phyloP scores from a whole-genome alignment of 306 rosid species.

The Geum urbanum region DNA sequence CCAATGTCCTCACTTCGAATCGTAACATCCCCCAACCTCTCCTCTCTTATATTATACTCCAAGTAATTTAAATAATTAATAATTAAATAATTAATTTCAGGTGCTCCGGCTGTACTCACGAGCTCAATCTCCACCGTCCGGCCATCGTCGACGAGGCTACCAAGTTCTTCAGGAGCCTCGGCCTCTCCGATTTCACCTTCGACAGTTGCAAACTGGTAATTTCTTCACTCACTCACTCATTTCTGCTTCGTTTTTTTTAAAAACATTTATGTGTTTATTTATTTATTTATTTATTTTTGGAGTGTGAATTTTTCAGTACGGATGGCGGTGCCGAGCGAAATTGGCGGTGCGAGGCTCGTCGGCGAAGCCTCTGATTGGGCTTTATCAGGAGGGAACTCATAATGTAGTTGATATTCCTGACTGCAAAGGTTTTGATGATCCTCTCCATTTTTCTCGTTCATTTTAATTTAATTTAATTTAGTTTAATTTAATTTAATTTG shows the following conservation, averaged over 20 bases:
- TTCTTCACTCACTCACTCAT: neutral
- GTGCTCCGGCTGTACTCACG: slow-evolving; percentile 92
- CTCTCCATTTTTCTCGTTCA: neutral
- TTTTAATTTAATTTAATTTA: neutral
- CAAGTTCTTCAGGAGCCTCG: slow-evolving; percentile 57
- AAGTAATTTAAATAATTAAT: too few species aligned
- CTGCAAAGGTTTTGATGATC: slow-evolving; percentile 54
- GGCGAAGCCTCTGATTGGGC: slow-evolving; percentile 62
- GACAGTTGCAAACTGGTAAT: slow-evolving; percentile 66
- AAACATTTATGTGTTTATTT: too few species aligned
- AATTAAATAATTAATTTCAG: too few species aligned
- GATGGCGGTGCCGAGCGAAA: slow-evolving; percentile 96
- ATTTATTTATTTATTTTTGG: too few species aligned
- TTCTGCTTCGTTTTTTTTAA: too few species aligned
- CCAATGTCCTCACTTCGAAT: slow-evolving; percentile 77
- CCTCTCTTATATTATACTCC: neutral
- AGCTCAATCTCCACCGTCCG: slow-evolving; percentile 83
- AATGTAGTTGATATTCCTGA: slow-evolving; percentile 78
- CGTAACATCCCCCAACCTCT: slow-evolving; percentile 31
- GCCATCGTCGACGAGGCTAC: slow-evolving; percentile 64
- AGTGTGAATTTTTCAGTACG: slow-evolving; percentile 47
- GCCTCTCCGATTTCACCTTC: slow-evolving; percentile 72
- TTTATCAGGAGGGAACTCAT: slow-evolving; percentile 90
- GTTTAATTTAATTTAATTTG: neutral
- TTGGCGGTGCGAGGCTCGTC: slow-evolving; percentile 83